Evolutionary conservation across 1,284 basidiomycete species (phyloP).

Genomic region (Ganoderma leucocontextum): DNA sequence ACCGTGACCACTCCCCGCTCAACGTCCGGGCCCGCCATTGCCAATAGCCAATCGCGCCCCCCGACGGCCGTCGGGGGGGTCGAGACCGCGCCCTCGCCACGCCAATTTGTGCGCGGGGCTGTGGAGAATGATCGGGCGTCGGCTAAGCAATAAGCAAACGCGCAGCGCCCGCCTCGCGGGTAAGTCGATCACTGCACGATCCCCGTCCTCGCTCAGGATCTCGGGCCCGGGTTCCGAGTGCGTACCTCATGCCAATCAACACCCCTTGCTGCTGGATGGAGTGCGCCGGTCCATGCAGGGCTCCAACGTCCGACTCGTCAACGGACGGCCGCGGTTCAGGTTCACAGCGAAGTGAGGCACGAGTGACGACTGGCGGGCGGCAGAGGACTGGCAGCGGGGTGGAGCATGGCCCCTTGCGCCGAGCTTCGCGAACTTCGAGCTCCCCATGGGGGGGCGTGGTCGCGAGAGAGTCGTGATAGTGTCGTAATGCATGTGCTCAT

Average conservation of each 20-base stretch:
- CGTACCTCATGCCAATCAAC: too few relatives aligned
- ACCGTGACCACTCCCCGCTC: not conserved
- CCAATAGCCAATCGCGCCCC: not conserved
- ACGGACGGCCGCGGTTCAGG: not conserved
- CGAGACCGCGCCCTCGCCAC: not conserved
- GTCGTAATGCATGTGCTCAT: not conserved
- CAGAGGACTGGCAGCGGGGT: not conserved
- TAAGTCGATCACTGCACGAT: conserved; percentile 12
- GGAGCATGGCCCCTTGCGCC: not conserved
- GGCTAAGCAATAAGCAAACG: conserved; percentile 7
- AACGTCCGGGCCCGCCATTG: not conserved
- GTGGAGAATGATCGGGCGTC: conserved; percentile 1
- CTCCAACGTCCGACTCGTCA: not conserved
- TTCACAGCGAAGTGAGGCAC: not conserved
- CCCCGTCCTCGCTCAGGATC: conserved; percentile 14
- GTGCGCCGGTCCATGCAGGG: not conserved
- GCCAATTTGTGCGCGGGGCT: not conserved
- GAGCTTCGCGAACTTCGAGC: not conserved
- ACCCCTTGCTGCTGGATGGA: not conserved
- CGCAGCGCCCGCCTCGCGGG: conserved; percentile 12
- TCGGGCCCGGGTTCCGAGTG: conserved; percentile 19
- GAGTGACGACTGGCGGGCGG: not conserved
- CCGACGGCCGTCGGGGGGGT: not conserved
- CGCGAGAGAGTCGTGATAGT: not conserved
- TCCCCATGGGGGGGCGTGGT: not conserved